Evolutionary conservation across 768 basidiomycete species (phyloP), one percentile per base, ranked within the genome.

Genomic region (Agaricus sinodeliciosus): DNA sequence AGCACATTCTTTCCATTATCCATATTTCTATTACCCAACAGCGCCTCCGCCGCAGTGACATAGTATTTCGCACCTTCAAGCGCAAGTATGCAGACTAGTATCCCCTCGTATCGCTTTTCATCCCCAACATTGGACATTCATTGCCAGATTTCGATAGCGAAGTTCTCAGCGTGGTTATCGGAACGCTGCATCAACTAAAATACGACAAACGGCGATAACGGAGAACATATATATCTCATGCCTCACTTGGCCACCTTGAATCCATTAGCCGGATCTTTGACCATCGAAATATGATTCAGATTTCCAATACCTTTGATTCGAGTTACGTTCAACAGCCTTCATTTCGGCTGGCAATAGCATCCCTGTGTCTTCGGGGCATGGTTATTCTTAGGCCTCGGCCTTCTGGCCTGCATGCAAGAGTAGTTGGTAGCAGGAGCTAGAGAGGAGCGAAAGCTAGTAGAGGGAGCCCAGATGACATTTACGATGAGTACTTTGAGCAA

Each of bases 231-330:
- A 31, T 31, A 11, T 60, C 80, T 83, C 58, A 85, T 56, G 1
- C 84, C 84, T 60, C 85, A 80, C 71, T 85, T 85, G 55, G 81
- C 78, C 0, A 75, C 80, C 7, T 80, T 74, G 22, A 86, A 68
- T 1, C 80, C 83, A n/a, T 72, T 69, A 5, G 72, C 68, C 37
- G 67, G 61, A 55, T 84, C 71, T 1, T 71, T 65, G 0, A 73
- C 71, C 25, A 85, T 68, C 0, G 78, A 75, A 54, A 83, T 71
- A 8, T 31, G 31, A 8, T 16, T 77, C 78, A 55, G 86, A 84
- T 55, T 84, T 81, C 62, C 78, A 84, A 62, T 85, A 86, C 3
- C 79, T 79, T 22, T 78, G 71, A 18, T 78, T 69, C 1, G 84
- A 82, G 56, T 74, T 83, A 27, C 81, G 77, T 56, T 75, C 62